Conservation (phyloP, 1,284 basidiomycete genomes). For the Naganishia cerealis region DNA sequence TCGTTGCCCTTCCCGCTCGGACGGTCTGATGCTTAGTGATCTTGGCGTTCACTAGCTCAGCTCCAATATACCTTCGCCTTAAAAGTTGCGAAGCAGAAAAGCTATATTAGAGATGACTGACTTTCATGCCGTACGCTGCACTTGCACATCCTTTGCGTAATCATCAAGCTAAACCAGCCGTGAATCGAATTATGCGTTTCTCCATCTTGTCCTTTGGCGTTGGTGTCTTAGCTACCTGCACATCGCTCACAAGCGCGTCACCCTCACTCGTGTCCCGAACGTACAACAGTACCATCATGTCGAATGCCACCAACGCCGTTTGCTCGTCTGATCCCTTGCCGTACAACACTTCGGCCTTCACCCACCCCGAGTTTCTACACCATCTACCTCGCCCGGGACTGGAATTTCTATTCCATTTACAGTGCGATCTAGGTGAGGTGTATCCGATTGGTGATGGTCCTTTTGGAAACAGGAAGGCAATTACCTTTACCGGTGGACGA, state of each 20-base stretch:
- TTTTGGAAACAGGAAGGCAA: slow-evolving; percentile 38
- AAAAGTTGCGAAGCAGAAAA: too few species aligned
- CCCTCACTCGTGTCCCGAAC: not conserved
- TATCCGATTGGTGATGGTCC: slow-evolving; percentile 39
- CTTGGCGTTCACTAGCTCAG: too few species aligned
- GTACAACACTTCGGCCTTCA: slow-evolving; percentile 7
- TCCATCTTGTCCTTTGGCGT: not conserved
- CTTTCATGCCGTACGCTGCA: not conserved
- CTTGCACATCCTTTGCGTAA: not conserved
- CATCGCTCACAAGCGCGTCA: not conserved
- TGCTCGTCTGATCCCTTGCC: slow-evolving; percentile 1
- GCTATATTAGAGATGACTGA: not conserved
- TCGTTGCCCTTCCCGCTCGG: too few species aligned
- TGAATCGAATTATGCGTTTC: slow-evolving; percentile 11
- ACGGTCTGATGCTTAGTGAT: too few species aligned
- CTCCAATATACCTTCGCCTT: too few species aligned
- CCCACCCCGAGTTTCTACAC: slow-evolving; percentile 23
- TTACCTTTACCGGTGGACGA: slow-evolving; percentile 38
- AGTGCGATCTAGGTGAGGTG: slow-evolving; percentile 41
- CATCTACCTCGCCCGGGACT: slow-evolving; percentile 35
- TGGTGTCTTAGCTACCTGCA: not conserved
- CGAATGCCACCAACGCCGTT: not conserved
- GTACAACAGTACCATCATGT: not conserved
- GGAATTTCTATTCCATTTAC: slow-evolving; percentile 42
- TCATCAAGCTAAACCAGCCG: not conserved